These are phyloP conservation scores for Talaromyces sp. DNA, from an alignment of 2,329 filamentous ascomycete genomes.

Conservation along the genomic window DNA sequence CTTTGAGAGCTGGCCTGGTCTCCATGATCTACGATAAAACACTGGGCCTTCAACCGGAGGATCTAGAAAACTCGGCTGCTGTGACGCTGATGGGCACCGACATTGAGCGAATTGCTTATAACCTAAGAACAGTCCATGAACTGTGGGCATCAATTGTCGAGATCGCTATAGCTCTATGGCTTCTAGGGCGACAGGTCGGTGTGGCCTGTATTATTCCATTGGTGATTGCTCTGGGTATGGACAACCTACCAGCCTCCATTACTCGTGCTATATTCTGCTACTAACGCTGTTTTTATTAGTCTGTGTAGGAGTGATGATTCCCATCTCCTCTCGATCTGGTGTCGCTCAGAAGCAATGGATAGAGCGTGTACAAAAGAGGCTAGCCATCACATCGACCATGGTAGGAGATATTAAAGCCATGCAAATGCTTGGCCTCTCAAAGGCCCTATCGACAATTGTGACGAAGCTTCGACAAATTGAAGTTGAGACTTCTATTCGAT, in stretches of 20 bases:
- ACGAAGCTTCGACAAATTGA: conserved; percentile 36
- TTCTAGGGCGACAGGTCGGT: conserved; percentile 2
- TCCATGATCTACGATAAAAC: conserved; percentile 48
- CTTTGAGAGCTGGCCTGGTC: conserved; percentile 39
- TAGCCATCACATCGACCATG: conserved; percentile 19
- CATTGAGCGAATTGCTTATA: conserved; percentile 38
- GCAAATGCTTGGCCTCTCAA: conserved; percentile 46
- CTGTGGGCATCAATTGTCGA: conserved; percentile 30
- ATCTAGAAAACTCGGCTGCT: conserved; percentile 27
- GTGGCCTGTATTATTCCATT: conserved; percentile 19
- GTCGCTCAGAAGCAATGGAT: conserved; percentile 1
- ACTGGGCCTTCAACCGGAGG: conserved; percentile 23
- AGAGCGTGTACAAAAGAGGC: neutral
- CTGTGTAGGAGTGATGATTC: neutral
- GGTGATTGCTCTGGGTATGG: conserved; percentile 35
- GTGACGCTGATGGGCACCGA: conserved; percentile 45
- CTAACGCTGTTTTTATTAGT: neutral
- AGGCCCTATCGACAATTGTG: conserved; percentile 32
- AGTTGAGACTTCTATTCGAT: conserved; percentile 35
- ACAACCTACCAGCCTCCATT: neutral
- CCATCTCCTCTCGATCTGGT: neutral
- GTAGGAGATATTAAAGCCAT: conserved; percentile 41
- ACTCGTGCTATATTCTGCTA: neutral
- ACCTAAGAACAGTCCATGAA: conserved; percentile 38
- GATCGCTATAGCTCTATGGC: neutral